phyloP scores from a whole-genome alignment of 805 yeast species.

The Kuraishia capsulata region DNA sequence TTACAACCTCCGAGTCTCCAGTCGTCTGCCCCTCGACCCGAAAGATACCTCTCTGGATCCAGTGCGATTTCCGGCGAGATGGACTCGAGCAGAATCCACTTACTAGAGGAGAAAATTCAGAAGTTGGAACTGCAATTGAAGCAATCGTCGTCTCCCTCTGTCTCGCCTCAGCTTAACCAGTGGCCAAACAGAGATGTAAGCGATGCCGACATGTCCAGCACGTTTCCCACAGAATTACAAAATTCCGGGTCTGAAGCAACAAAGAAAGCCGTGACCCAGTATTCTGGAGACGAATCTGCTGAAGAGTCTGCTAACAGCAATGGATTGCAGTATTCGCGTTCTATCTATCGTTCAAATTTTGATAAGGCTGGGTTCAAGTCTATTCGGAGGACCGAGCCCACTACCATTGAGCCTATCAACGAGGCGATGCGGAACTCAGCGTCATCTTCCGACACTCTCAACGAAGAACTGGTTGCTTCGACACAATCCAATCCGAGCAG shows the following conservation, averaged over 20 bases:
- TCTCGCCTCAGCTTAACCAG: not conserved
- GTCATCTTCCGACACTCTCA: not conserved
- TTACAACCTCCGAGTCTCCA: too few relatives aligned
- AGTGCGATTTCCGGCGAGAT: slow-evolving; percentile 2
- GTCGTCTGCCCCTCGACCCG: too few relatives aligned
- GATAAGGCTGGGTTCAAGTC: slow-evolving; percentile 25
- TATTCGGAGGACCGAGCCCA: slow-evolving; percentile 14
- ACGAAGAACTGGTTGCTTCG: not conserved
- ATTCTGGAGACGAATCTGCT: slow-evolving; percentile 12
- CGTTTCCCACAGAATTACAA: not conserved
- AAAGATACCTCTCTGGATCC: not conserved
- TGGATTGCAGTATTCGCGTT: slow-evolving; percentile 20
- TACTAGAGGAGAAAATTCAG: slow-evolving; percentile 22
- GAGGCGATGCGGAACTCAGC: not conserved
- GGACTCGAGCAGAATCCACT: slow-evolving; percentile 10
- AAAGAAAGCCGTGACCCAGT: too few relatives aligned
- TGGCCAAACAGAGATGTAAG: too few relatives aligned
- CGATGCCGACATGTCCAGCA: not conserved
- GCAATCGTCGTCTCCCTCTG: not conserved
- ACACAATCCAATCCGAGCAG: not conserved
- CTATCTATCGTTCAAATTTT: slow-evolving; percentile 24
- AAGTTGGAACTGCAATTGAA: slow-evolving; percentile 17
- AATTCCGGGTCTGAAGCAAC: not conserved
- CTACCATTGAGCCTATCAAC: not conserved
- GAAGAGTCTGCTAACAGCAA: slow-evolving; percentile 24